These are phyloP conservation scores for Nigrospora oryzae DNA, from an alignment of 2,329 filamentous ascomycete genomes.

Conservation along the genomic window DNA sequence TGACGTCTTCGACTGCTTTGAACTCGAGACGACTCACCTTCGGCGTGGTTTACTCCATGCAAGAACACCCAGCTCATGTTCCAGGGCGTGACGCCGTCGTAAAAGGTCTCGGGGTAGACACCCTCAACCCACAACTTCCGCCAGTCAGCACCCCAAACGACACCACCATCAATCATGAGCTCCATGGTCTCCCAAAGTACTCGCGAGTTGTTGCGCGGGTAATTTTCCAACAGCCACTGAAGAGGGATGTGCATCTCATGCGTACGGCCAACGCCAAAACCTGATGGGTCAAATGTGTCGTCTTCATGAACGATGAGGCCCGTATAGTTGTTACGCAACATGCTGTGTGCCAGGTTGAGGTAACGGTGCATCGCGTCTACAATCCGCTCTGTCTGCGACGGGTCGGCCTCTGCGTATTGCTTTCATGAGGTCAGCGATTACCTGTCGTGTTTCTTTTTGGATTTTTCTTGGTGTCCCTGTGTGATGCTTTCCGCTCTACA, in stretches of 20 bases:
- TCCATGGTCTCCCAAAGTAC: conserved; percentile 31
- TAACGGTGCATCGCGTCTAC: conserved; percentile 41
- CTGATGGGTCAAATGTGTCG: conserved; percentile 29
- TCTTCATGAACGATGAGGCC: conserved; percentile 37
- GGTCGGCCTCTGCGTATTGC: conserved; percentile 40
- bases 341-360: conserved; percentile 38
- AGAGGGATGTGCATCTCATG: conserved; percentile 30
- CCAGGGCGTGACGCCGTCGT: conserved; percentile 11
- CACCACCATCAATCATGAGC: conserved; percentile 22
- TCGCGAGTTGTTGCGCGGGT: conserved; percentile 21
- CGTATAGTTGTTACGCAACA: conserved; percentile 43
- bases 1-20: too few relatives aligned
- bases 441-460: too few relatives aligned
- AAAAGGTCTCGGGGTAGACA: conserved; percentile 18
- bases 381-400: conserved; percentile 29
- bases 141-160: conserved; percentile 19
- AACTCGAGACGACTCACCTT: conserved; percentile 19
- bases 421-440: conserved; percentile 1
- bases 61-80: conserved; percentile 24
- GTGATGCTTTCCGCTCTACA: too few relatives aligned
- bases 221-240: conserved; percentile 28
- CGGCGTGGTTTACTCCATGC: conserved; percentile 34
- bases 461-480: too few relatives aligned
- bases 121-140: conserved; percentile 21
- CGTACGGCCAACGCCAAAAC: conserved; percentile 23